Evolutionary conservation across 1,284 basidiomycete species (phyloP).

Genomic region (Naganishia sp.): DNA sequence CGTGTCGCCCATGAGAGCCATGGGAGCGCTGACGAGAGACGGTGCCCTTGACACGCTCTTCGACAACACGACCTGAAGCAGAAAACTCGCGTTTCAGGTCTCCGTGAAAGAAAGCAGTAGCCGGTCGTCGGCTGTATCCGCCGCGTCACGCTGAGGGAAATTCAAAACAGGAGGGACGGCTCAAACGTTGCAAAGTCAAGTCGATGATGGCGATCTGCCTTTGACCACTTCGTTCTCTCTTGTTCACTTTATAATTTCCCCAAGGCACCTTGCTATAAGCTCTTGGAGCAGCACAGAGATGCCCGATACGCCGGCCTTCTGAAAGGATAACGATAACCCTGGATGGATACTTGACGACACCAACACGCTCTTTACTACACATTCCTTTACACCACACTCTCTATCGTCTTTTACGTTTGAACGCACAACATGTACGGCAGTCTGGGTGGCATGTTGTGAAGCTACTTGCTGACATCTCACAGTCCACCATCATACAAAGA

Average conservation of each 20-base stretch:
- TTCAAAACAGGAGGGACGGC: neutral
- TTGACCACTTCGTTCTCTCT: neutral
- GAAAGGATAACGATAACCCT: slow-evolving; percentile 8
- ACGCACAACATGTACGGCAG: slow-evolving; percentile 1
- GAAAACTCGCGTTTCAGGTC: slow-evolving; percentile 11
- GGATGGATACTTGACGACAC: slow-evolving; percentile 1
- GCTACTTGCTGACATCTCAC: neutral
- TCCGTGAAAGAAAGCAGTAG: neutral
- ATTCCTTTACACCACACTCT: slow-evolving; percentile 26
- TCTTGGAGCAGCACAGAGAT: neutral
- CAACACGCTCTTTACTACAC: slow-evolving; percentile 16
- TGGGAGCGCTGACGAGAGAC: no score
- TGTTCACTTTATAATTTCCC: slow-evolving; percentile 8
- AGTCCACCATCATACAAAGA: slow-evolving; percentile 25
- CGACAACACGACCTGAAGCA: no score
- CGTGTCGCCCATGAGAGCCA: no score
- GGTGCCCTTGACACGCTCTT: no score
- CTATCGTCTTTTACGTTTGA: neutral
- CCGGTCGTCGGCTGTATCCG: slow-evolving; percentile 21
- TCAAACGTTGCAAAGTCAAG: neutral
- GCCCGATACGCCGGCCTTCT: neutral
- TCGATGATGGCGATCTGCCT: neutral
- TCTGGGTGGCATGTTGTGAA: neutral
- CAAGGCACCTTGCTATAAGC: neutral
- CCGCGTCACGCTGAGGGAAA: slow-evolving; percentile 22